Conservation (phyloP, 108 stramenopile genomes). For the Parietichytrium sp. region DNA sequence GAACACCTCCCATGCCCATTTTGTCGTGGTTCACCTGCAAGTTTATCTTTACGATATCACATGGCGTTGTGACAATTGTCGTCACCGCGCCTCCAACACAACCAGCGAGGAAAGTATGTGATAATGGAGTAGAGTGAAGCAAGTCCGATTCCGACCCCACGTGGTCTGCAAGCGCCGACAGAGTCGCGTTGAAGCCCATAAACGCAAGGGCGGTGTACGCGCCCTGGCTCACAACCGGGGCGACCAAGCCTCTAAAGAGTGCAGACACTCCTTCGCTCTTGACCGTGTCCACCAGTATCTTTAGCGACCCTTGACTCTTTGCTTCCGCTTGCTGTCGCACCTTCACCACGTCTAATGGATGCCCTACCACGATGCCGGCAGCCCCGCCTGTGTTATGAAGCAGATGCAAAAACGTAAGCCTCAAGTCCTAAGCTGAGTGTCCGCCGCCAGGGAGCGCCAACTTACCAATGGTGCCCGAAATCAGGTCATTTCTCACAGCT, state of each 20-base stretch:
- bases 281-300: background rate
- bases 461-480: too few relatives aligned
- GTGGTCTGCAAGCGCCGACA: slow-evolving; percentile 10
- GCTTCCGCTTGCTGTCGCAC: slow-evolving; percentile 55
- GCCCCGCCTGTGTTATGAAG: too few relatives aligned
- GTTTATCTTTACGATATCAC: slow-evolving; percentile 59
- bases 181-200: slow-evolving; percentile 49
- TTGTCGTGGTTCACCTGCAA: slow-evolving; percentile 48
- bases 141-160: background rate
- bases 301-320: background rate
- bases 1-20: background rate
- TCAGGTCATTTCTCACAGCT: too few relatives aligned
- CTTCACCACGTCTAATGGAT: slow-evolving; percentile 61
- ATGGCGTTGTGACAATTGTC: slow-evolving; percentile 48
- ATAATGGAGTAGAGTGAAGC: background rate
- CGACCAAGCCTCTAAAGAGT: slow-evolving; percentile 53
- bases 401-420: too few relatives aligned
- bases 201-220: slow-evolving; percentile 54
- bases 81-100: slow-evolving; percentile 53
- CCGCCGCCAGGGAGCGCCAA: too few relatives aligned
- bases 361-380: slow-evolving; percentile 40
- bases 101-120: slow-evolving; percentile 51
- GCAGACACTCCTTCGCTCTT: slow-evolving; percentile 41
- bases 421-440: too few relatives aligned
- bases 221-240: slow-evolving; percentile 50